These are phyloP conservation scores for Bruguiera hainesii DNA, from an alignment of 441 rosid species.

Conservation along the genomic window DNA sequence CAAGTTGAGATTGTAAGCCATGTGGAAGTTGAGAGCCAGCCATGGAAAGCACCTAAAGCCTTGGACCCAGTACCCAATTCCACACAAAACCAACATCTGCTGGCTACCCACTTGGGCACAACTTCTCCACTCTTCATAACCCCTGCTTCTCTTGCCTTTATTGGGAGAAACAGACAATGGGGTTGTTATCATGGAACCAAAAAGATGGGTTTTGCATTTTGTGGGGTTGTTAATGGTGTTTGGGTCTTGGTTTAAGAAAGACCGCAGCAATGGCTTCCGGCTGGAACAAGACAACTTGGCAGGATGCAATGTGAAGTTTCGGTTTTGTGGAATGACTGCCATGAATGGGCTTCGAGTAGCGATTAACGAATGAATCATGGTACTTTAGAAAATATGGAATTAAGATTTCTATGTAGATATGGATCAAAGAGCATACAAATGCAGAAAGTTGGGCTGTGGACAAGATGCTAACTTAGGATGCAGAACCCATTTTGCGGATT, in stretches of 20 bases:
- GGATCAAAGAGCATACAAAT: not conserved
- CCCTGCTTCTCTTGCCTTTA: constrained; percentile 23
- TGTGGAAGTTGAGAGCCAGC: constrained; percentile 79
- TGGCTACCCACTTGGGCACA: constrained; percentile 40
- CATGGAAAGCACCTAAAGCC: constrained; percentile 89
- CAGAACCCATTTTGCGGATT: not conserved
- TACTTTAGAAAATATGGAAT: not conserved
- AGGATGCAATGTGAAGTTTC: constrained; percentile 8
- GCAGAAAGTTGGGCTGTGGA: not conserved
- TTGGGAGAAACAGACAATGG: constrained; percentile 32
- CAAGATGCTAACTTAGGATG: not conserved
- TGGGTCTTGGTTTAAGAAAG: constrained; percentile 20
- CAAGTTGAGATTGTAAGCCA: constrained; percentile 61
- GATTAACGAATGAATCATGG: constrained; percentile 24
- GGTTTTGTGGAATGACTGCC: constrained; percentile 14
- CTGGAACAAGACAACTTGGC: not conserved
- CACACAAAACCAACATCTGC: constrained; percentile 56
- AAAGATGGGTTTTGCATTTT: constrained; percentile 24
- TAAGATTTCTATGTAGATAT: no score
- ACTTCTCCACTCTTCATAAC: constrained; percentile 29
- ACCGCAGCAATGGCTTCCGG: constrained; percentile 18
- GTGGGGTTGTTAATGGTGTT: constrained; percentile 19
- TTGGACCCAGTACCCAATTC: constrained; percentile 77
- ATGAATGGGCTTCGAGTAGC: constrained; percentile 15
- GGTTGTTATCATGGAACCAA: constrained; percentile 27